These are phyloP conservation scores for Nymphaea thermarum DNA, from an alignment of 164 flowering plant genomes.

Conservation along the genomic window DNA sequence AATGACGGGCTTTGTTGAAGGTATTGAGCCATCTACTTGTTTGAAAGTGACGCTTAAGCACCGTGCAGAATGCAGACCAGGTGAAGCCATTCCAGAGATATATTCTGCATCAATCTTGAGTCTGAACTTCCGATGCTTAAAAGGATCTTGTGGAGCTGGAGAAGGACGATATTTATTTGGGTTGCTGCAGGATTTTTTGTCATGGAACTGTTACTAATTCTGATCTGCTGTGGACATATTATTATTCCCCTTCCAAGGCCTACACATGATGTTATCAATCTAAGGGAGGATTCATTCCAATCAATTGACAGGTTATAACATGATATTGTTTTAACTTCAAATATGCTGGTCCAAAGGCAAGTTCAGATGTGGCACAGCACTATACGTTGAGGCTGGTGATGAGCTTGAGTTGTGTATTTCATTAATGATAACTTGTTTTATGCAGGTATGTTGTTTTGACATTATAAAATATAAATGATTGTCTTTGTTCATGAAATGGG, in stretches of 20 bases:
- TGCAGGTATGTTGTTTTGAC: too few species aligned
- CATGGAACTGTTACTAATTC: slow-evolving; percentile 36
- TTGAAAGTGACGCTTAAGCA: slow-evolving; percentile 57
- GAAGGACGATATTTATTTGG: slow-evolving; percentile 58
- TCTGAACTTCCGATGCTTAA: slow-evolving; percentile 62
- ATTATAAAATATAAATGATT: too few species aligned
- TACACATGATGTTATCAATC: background rate
- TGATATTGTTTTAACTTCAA: background rate
- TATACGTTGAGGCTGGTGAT: too few species aligned
- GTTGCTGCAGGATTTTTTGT: slow-evolving; percentile 30
- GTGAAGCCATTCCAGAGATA: slow-evolving; percentile 76
- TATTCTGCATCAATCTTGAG: slow-evolving; percentile 51
- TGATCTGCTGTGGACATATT: slow-evolving; percentile 57
- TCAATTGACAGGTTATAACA: background rate
- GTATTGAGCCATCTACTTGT: slow-evolving; percentile 47
- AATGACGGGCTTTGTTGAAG: slow-evolving; percentile 43
- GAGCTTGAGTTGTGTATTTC: too few species aligned
- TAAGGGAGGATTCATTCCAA: background rate
- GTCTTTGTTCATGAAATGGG: too few species aligned
- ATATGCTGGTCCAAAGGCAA: background rate
- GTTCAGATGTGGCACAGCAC: background rate
- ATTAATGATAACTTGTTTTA: too few species aligned
- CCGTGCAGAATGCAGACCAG: slow-evolving; percentile 61
- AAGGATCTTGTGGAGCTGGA: slow-evolving; percentile 77
- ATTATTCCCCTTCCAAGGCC: slow-evolving; percentile 40